These are phyloP conservation scores for Apiospora marii DNA, from an alignment of 2,329 filamentous ascomycete genomes.

Conservation along the genomic window DNA sequence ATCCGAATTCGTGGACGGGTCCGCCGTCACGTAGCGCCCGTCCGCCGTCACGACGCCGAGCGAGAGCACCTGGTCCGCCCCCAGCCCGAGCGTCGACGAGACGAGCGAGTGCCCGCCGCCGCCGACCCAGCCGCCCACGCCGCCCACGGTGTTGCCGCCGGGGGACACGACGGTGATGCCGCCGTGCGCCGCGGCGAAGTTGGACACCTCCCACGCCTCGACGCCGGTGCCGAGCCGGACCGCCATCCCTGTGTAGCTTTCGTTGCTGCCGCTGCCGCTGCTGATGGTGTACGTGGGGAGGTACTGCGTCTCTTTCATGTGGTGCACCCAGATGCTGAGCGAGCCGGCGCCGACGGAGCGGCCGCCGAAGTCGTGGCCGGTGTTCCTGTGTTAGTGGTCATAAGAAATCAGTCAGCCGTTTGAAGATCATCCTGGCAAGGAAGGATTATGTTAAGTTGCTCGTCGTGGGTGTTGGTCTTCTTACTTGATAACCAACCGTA, in stretches of 20 bases:
- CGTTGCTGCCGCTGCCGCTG: background rate
- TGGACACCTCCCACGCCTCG: constrained; percentile 42
- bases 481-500: constrained; percentile 49
- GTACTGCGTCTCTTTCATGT: constrained; percentile 53
- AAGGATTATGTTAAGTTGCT: background rate
- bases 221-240: constrained; percentile 44
- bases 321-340: constrained; percentile 58
- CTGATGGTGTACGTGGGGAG: constrained; percentile 41
- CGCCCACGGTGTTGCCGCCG: constrained; percentile 63
- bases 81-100: constrained; percentile 63
- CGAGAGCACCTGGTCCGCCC: constrained; percentile 67
- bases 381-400: constrained; percentile 39
- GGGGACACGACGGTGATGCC: constrained; percentile 42
- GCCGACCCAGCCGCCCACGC: constrained; percentile 66
- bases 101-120: constrained; percentile 68
- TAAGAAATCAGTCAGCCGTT: background rate
- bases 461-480: constrained; percentile 15
- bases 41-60: constrained; percentile 62
- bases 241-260: constrained; percentile 41
- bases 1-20: constrained; percentile 56
- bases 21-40: constrained; percentile 59
- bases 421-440: background rate
- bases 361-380: constrained; percentile 56
- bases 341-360: constrained; percentile 55
- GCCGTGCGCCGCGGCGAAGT: constrained; percentile 40